Conservation (phyloP, 768 basidiomycete species). For the Mycena olivaceomarginata region DNA sequence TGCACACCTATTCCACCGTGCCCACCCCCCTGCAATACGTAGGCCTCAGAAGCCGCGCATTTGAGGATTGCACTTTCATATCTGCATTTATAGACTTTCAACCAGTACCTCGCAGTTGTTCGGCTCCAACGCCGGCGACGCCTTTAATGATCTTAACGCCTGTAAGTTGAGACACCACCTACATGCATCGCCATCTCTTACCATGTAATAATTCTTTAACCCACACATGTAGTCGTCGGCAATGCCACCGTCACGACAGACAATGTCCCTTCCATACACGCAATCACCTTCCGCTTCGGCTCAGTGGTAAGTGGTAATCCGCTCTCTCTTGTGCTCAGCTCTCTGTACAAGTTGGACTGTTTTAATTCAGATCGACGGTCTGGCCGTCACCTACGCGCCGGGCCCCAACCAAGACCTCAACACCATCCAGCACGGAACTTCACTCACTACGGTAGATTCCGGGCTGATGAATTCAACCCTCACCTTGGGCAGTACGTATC, state of each 20-base stretch:
- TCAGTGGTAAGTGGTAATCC: conserved; percentile 12
- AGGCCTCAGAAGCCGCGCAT: background rate
- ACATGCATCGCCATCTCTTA: too few species aligned
- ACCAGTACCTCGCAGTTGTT: conserved; percentile 19
- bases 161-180: conserved; percentile 3
- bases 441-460: background rate
- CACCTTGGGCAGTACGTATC: conserved; percentile 6
- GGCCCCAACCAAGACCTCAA: conserved; percentile 8
- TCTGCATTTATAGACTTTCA: conserved; percentile 8
- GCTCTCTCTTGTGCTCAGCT: background rate
- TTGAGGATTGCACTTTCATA: background rate
- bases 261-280: conserved; percentile 16
- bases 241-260: conserved; percentile 18
- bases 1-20: conserved; percentile 18
- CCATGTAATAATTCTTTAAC: background rate
- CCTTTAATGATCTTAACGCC: conserved; percentile 24
- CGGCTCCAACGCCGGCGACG: conserved; percentile 8
- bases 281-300: conserved; percentile 11
- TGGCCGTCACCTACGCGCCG: conserved; percentile 13
- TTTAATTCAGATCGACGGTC: conserved; percentile 16
- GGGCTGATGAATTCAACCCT: conserved; percentile 22
- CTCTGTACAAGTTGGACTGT: too few species aligned
- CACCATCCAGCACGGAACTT: conserved; percentile 21
- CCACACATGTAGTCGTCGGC: conserved; percentile 9
- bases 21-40: conserved; percentile 17